Base-by-base conservation (phyloP, 345 rosid genomes). In the Erysimum cheiranthoides region DNA sequence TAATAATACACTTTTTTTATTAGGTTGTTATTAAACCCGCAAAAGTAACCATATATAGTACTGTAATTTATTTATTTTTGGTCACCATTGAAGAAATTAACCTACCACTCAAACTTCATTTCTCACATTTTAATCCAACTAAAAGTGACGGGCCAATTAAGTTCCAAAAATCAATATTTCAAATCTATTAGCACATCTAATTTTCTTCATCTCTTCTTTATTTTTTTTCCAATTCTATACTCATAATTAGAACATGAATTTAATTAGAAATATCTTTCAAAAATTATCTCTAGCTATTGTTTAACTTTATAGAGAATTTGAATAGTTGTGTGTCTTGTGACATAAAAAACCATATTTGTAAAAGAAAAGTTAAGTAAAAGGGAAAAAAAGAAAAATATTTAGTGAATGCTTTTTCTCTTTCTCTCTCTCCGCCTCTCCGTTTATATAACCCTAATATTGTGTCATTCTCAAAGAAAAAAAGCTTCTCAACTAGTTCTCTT, bases 371-470 rank as follows among this genome's bases (percentile, higher is more conserved):
- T 45, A 64, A 31, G 5, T n/a, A 34, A 6, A 14, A n/a, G 6
- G 14, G 25, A 21, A 21, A 42, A 56, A 21, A 67, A 14, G 5
- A 75, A 66, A 28, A 58, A 17, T 13, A 35, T 35, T 10, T 10
- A 8, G 25, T 21, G 25, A 21, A 1, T 66, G 7, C 11, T 11
- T 39, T 31, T 27, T 38, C 31, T 50, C 27, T 73, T 34, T 60
- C 49, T 66, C 66, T 50, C 54, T 51, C 61, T 27, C n/a, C 45
- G 6, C n/a, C 62, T 66, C 77, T n/a, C 47, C 51, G 50, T 50
- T 46, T 71, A 28, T 78, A 73, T 73, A 78, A 53, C 78, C 81
- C 70, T 77, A 70, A 65, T 31, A 38, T 36, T 36, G 61, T 36
- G 45, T 47, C 76, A 63, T 71, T 13, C 60, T 76, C 18, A 68